phyloP scores from a whole-genome alignment of 2,329 filamentous ascomycete genomes.

The Chaetothyriales sp. region DNA sequence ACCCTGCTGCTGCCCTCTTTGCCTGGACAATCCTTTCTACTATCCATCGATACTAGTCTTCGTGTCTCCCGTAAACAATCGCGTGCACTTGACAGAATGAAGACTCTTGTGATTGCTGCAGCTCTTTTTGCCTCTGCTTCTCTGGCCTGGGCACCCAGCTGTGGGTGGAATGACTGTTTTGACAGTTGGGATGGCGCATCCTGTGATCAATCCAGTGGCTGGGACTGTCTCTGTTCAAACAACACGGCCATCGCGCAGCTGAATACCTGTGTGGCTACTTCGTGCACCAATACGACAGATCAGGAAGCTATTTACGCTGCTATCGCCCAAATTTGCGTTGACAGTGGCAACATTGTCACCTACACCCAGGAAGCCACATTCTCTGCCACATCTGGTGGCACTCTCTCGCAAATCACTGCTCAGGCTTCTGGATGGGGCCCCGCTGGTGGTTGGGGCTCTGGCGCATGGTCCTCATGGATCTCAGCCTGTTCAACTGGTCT shows the following conservation, averaged over 20 bases:
- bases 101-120: constrained; percentile 5
- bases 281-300: constrained; percentile 18
- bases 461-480: constrained; percentile 14
- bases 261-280: constrained; percentile 18
- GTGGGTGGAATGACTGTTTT: constrained; percentile 18
- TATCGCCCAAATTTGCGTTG: constrained; percentile 19
- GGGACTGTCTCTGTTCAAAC: constrained; percentile 19
- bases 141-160: constrained; percentile 14
- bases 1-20: background rate
- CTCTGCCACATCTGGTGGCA: constrained; percentile 17
- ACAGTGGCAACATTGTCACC: constrained; percentile 15
- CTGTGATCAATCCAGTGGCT: constrained; percentile 13
- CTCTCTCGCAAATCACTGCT: constrained; percentile 14
- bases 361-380: constrained; percentile 18
- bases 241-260: constrained; percentile 16
- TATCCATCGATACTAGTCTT: background rate
- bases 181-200: constrained; percentile 14
- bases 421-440: constrained; percentile 12
- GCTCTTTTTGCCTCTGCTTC: constrained; percentile 12
- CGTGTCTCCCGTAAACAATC: background rate
- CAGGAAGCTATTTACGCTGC: constrained; percentile 20
- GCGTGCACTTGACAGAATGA: background rate
- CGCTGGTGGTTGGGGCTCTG: constrained; percentile 13
- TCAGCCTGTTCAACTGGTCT: constrained; percentile 13
- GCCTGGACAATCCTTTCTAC: background rate